Percentiles rank a stretch among this genome's conserved stretches.
Evolutionary conservation across 202 grass and related monocot species (phyloP).

Genomic region (Tripidium arundinaceum): DNA sequence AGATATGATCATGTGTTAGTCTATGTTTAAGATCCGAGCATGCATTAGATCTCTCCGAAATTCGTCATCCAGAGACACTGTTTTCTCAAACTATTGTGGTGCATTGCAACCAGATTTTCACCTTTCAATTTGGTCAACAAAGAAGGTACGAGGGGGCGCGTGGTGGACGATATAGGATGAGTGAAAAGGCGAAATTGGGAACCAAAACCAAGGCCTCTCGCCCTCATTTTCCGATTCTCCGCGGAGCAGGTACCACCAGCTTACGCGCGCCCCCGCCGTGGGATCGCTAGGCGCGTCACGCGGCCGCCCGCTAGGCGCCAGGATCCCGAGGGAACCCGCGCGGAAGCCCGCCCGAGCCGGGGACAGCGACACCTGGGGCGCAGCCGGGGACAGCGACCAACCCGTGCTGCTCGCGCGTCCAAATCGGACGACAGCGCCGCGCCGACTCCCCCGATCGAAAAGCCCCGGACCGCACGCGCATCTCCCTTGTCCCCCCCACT

Average conservation of each 20-base stretch:
- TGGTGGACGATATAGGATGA: too few species aligned
- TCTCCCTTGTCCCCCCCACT: neutral
- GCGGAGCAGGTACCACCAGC: neutral
- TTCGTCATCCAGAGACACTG: neutral
- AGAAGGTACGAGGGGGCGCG: too few species aligned
- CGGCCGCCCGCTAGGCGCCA: constrained; percentile 24
- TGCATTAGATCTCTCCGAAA: neutral
- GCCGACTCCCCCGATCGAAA: constrained; percentile 12
- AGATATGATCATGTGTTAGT: too few species aligned
- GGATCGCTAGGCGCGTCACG: constrained; percentile 48
- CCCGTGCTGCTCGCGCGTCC: constrained; percentile 23
- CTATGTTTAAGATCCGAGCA: too few species aligned
- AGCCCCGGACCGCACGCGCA: constrained; percentile 38
- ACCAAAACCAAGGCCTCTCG: neutral
- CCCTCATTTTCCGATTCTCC: neutral
- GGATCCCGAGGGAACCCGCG: constrained; percentile 1
- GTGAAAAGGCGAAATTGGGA: neutral
- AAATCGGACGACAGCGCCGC: constrained; percentile 31
- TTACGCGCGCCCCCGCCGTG: constrained; percentile 27
- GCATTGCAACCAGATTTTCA: too few species aligned
- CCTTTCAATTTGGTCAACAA: too few species aligned
- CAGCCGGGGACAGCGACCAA: constrained; percentile 21
- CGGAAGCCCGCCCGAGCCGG: neutral
- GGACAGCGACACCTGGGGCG: constrained; percentile 21
- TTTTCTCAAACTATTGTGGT: too few species aligned